These are phyloP conservation scores for Pyrenophora tritici-repentis DNA, from an alignment of 2,329 filamentous ascomycete species.

Conservation along the genomic window DNA sequence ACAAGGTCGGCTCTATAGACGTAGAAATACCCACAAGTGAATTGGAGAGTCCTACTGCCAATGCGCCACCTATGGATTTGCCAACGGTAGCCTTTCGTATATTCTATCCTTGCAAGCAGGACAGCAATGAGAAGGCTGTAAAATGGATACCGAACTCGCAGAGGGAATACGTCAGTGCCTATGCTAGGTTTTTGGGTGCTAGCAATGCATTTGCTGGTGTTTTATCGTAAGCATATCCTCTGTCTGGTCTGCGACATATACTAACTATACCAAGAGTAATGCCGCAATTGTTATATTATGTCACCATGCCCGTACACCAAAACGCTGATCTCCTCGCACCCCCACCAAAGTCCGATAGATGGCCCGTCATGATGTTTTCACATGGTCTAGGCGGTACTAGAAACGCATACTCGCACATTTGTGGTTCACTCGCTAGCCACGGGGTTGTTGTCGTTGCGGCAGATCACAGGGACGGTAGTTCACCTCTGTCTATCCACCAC, in stretches of 20 bases:
- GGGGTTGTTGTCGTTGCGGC: constrained; percentile 80
- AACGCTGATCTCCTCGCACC: constrained; percentile 67
- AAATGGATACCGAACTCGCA: constrained; percentile 81
- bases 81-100: constrained; percentile 79
- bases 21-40: constrained; percentile 73
- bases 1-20: constrained; percentile 79
- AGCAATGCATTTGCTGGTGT: constrained; percentile 54
- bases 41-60: constrained; percentile 55
- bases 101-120: constrained; percentile 68
- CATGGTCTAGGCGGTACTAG: constrained; percentile 81
- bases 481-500: constrained; percentile 74
- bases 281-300: constrained; percentile 73
- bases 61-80: constrained; percentile 58
- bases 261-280: constrained; percentile 49
- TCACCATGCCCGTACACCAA: constrained; percentile 72
- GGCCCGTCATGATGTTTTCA: constrained; percentile 85
- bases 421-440: constrained; percentile 77
- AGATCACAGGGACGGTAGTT: constrained; percentile 82
- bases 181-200: constrained; percentile 75
- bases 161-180: constrained; percentile 72
- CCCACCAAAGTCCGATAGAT: constrained; percentile 59
- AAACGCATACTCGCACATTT: constrained; percentile 85
- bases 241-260: neutral
- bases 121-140: constrained; percentile 60
- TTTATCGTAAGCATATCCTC: constrained; percentile 42